phyloP scores from a whole-genome alignment of 176 grass and related monocot species.

The Aegilops sharonensis region DNA sequence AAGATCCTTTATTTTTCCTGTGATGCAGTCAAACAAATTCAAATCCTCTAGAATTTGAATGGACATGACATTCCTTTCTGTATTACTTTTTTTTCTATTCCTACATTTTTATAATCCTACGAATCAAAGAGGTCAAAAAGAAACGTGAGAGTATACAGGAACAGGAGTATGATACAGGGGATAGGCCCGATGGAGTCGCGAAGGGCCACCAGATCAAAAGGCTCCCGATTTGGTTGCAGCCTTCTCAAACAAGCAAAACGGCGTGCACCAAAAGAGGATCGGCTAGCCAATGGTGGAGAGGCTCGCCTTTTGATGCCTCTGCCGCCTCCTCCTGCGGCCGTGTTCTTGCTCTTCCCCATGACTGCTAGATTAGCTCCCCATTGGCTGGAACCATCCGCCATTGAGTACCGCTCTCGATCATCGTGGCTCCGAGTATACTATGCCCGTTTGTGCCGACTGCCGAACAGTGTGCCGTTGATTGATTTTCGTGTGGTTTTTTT shows the following conservation, averaged over 20 bases:
- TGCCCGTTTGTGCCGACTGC: not conserved
- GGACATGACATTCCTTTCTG: too few relatives aligned
- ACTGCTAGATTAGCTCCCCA: constrained; percentile 14
- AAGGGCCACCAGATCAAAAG: not conserved
- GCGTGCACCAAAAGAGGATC: not conserved
- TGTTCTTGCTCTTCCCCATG: not conserved
- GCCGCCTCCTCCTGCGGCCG: not conserved
- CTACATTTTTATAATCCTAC: too few relatives aligned
- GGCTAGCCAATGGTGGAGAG: constrained; percentile 13
- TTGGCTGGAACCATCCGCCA: constrained; percentile 46
- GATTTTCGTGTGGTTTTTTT: too few relatives aligned
- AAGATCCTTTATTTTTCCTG: too few relatives aligned
- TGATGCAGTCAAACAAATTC: too few relatives aligned
- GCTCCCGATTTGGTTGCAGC: not conserved
- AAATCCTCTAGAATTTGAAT: too few relatives aligned
- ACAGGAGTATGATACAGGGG: too few relatives aligned
- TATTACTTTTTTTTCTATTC: too few relatives aligned
- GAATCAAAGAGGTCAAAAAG: too few relatives aligned
- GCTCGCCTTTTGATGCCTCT: constrained; percentile 62
- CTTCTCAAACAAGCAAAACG: not conserved
- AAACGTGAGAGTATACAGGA: too few relatives aligned
- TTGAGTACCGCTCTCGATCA: not conserved
- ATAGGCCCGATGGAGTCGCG: not conserved
- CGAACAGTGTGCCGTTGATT: not conserved
- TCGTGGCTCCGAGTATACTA: not conserved